These are phyloP conservation scores for Podospora conica DNA, from an alignment of 495 filamentous ascomycete genomes.

Conservation along the genomic window DNA sequence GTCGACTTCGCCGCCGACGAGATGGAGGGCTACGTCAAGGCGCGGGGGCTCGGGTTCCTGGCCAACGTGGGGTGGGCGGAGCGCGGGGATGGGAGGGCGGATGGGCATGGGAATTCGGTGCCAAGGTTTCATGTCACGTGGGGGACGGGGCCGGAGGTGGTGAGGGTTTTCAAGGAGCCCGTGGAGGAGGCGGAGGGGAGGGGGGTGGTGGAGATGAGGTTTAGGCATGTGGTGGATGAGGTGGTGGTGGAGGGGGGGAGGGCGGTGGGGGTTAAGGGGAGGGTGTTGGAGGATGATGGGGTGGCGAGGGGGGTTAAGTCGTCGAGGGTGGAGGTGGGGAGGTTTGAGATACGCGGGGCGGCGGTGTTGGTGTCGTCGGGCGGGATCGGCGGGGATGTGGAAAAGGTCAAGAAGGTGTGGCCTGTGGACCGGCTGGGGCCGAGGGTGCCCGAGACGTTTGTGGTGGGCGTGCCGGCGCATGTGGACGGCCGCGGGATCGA, in stretches of 20 bases:
- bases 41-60: constrained; percentile 38
- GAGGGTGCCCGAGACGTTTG: constrained; percentile 41
- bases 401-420: constrained; percentile 45
- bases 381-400: constrained; percentile 47
- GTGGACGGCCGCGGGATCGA: constrained; percentile 49
- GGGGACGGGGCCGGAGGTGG: constrained; percentile 49
- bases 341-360: constrained; percentile 41
- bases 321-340: constrained; percentile 31
- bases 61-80: constrained; percentile 47
- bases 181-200: constrained; percentile 38
- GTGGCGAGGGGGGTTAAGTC: constrained; percentile 39
- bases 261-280: constrained; percentile 41
- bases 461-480: constrained; percentile 46
- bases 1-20: constrained; percentile 46
- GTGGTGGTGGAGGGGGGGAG: constrained; percentile 42
- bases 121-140: constrained; percentile 47
- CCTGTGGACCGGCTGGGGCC: constrained; percentile 42
- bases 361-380: constrained; percentile 43
- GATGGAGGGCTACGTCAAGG: constrained; percentile 46
- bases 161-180: constrained; percentile 45
- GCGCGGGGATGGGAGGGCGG: constrained; percentile 42
- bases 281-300: constrained; percentile 39
- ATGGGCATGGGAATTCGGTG: constrained; percentile 48
- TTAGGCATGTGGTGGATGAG: constrained; percentile 44
- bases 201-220: constrained; percentile 44